Conservation (phyloP, 2,329 filamentous ascomycete species). For the Mycosphaerella sp. region DNA sequence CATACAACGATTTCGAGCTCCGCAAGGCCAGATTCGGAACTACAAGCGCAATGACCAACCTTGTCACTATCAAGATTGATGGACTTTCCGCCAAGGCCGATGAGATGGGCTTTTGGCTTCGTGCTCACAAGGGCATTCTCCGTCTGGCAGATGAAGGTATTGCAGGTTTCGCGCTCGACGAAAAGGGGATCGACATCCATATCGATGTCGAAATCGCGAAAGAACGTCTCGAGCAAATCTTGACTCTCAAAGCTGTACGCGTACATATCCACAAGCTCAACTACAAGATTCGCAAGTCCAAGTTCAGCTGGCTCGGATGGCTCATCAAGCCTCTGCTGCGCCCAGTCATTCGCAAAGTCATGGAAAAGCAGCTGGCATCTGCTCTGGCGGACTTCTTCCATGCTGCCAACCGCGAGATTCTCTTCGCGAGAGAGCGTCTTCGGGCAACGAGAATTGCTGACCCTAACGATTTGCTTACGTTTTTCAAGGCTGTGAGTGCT, state of each 20-base stretch:
- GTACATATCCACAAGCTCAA: conserved; percentile 83
- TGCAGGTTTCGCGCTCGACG: conserved; percentile 76
- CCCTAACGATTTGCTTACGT: conserved; percentile 72
- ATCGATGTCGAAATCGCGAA: conserved; percentile 78
- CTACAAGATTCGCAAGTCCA: conserved; percentile 68
- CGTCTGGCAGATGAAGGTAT: conserved; percentile 76
- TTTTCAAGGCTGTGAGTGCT: conserved; percentile 74
- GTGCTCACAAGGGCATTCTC: conserved; percentile 67
- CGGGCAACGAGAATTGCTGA: conserved; percentile 77
- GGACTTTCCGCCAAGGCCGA: conserved; percentile 78
- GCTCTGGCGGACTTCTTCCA: conserved; percentile 65
- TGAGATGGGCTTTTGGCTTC: conserved; percentile 85
- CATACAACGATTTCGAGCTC: conserved; percentile 79
- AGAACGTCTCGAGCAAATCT: conserved; percentile 70
- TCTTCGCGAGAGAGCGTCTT: conserved; percentile 80
- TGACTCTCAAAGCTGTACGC: conserved; percentile 66
- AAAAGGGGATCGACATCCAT: conserved; percentile 78
- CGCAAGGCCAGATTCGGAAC: conserved; percentile 69
- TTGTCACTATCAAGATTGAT: conserved; percentile 70
- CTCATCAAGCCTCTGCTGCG: conserved; percentile 76
- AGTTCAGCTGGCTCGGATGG: conserved; percentile 72
- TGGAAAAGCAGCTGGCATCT: conserved; percentile 70
- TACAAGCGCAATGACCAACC: conserved; percentile 57
- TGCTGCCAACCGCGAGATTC: conserved; percentile 71
- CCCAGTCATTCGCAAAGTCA: conserved; percentile 68